These are phyloP conservation scores for Omphalea diandra DNA, from an alignment of 441 rosid species.

Conservation along the genomic window DNA sequence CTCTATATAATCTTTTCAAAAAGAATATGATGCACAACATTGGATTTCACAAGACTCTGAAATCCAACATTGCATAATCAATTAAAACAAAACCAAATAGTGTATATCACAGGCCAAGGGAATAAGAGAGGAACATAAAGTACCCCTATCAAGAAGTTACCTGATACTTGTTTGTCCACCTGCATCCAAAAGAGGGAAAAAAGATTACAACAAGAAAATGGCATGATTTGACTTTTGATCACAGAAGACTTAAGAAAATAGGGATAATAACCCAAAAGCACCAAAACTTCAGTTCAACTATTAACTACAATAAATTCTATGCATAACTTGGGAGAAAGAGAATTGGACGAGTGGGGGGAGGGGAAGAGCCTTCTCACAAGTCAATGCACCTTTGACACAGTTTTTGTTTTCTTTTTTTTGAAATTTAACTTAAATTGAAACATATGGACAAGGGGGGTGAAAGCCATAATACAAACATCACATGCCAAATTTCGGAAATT, in stretches of 20 bases:
- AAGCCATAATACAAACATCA: too few species aligned
- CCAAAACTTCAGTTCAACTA: too few species aligned
- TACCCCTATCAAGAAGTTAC: slow-evolving; percentile 34
- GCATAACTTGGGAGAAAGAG: too few species aligned
- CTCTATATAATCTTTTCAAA: too few species aligned
- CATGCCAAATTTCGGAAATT: background rate
- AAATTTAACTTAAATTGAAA: background rate
- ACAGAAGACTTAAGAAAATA: background rate
- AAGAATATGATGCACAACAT: too few species aligned
- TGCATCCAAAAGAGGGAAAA: slow-evolving; percentile 32
- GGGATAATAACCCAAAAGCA: too few species aligned
- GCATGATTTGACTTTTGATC: background rate
- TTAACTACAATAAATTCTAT: too few species aligned
- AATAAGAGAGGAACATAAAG: background rate
- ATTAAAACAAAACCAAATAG: background rate
- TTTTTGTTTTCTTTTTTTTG: background rate
- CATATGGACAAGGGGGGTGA: too few species aligned
- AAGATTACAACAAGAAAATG: slow-evolving; percentile 17
- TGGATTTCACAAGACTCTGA: background rate
- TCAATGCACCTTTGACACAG: background rate
- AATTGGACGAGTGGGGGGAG: too few species aligned
- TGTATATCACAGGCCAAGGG: background rate
- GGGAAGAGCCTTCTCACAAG: background rate
- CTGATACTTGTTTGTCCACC: slow-evolving; percentile 91
- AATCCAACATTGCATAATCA: background rate